Conservation (phyloP, 192 early-diverging fungal species). For the Thoreauomyces humboldtii region DNA sequence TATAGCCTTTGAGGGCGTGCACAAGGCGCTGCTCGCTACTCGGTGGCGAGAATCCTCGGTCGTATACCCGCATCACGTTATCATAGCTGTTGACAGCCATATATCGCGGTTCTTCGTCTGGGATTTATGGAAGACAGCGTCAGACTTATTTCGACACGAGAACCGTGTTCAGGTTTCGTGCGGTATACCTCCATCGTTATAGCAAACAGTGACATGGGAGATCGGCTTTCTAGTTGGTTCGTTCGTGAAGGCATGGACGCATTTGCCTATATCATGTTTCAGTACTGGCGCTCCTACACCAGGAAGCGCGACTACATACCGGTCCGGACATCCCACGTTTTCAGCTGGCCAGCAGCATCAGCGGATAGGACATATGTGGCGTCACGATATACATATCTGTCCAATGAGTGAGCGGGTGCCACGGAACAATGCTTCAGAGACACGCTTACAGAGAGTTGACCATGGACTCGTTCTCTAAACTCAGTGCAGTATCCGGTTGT, state of each 20-base stretch:
- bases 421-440: too few species aligned
- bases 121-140: not conserved
- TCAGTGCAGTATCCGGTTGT: conserved; percentile 23
- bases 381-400: conserved; percentile 62
- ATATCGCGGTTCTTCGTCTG: conserved; percentile 65
- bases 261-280: conserved; percentile 40
- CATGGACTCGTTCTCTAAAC: conserved; percentile 71
- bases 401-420: not conserved
- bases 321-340: conserved; percentile 89
- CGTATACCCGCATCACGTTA: conserved; percentile 91
- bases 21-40: conserved; percentile 64
- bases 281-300: conserved; percentile 10
- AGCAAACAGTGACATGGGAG: conserved; percentile 67
- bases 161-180: not conserved
- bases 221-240: conserved; percentile 73
- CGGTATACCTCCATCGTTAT: conserved; percentile 28
- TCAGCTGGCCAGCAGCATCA: conserved; percentile 82
- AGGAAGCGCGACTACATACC: conserved; percentile 34
- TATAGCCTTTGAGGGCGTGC: conserved; percentile 84
- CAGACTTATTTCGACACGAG: not conserved
- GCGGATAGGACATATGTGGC: conserved; percentile 73
- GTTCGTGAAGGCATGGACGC: conserved; percentile 58
- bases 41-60: conserved; percentile 78
- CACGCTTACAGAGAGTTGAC: conserved; percentile 68
- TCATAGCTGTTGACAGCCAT: conserved; percentile 92